Conservation (phyloP, 441 rosid genomes). For the Gossypium laxum region DNA sequence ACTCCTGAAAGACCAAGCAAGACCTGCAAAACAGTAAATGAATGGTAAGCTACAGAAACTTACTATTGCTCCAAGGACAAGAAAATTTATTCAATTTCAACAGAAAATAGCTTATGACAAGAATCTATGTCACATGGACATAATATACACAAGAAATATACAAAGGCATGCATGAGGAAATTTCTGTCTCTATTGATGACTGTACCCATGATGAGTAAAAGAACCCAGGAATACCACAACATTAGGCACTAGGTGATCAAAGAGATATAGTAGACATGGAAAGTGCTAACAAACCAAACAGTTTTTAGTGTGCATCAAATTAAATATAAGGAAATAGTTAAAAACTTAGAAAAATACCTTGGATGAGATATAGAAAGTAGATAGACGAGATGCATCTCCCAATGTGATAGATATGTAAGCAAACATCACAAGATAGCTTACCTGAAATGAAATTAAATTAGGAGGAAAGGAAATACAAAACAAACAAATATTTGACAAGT, state of each 20-base stretch:
- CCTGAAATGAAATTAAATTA: slow-evolving; percentile 26
- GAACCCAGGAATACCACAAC: not conserved
- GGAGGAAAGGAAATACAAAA: not conserved
- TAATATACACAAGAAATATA: not conserved
- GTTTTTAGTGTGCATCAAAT: not conserved
- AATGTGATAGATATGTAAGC: slow-evolving; percentile 54
- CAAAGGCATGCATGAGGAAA: not conserved
- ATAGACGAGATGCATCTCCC: slow-evolving; percentile 47
- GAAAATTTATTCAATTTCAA: not conserved
- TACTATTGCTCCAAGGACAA: not conserved
- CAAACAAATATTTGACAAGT: not conserved
- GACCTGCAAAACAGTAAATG: slow-evolving; percentile 29
- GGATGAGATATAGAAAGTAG: slow-evolving; percentile 48
- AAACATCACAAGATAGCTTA: slow-evolving; percentile 69
- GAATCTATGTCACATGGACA: not conserved
- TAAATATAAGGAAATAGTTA: not conserved
- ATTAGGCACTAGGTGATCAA: not conserved
- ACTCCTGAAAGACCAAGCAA: slow-evolving; percentile 69
- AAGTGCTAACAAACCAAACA: not conserved
- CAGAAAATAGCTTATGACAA: not conserved
- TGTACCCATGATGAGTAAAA: not conserved
- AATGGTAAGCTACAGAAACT: slow-evolving; percentile 8
- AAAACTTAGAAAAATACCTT: slow-evolving; percentile 31
- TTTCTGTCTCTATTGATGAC: not conserved
- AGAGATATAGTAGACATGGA: not conserved